These are phyloP conservation scores for Bathelium albidoporum DNA, from an alignment of 495 filamentous ascomycete species.

Conservation along the genomic window DNA sequence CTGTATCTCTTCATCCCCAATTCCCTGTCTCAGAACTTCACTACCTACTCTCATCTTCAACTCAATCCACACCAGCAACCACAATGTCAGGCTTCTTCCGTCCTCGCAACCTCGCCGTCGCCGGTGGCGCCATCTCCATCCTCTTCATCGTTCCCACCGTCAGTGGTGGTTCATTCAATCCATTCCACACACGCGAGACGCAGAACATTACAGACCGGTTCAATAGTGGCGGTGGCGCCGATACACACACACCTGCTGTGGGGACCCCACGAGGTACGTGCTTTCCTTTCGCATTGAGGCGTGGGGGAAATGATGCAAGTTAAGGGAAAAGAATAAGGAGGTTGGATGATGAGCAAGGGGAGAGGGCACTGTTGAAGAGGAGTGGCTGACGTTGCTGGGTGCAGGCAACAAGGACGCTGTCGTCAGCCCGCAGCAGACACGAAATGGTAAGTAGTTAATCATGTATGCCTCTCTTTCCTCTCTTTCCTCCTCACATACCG, in stretches of 20 bases:
- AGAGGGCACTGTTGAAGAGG: background rate
- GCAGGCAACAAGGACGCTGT: background rate
- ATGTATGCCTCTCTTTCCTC: background rate
- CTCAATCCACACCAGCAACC: background rate
- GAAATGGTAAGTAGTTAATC: background rate
- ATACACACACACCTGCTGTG: background rate
- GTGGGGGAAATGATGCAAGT: background rate
- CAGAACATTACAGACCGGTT: background rate
- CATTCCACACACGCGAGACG: background rate
- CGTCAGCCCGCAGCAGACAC: background rate
- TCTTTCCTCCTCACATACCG: background rate
- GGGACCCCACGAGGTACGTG: background rate
- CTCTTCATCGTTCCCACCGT: background rate
- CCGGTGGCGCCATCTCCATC: background rate
- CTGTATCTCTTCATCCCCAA: too few species aligned
- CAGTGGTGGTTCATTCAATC: background rate
- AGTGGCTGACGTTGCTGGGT: background rate
- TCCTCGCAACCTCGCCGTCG: background rate
- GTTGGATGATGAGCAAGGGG: background rate
- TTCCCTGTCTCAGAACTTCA: background rate
- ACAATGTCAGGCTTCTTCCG: conserved; percentile 6
- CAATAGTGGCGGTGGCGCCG: background rate
- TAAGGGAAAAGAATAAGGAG: background rate
- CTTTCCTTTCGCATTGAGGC: background rate
- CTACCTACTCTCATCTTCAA: background rate